Conservation (phyloP, 2,329 filamentous ascomycete species). For the Dactylellina haptotyla region DNA sequence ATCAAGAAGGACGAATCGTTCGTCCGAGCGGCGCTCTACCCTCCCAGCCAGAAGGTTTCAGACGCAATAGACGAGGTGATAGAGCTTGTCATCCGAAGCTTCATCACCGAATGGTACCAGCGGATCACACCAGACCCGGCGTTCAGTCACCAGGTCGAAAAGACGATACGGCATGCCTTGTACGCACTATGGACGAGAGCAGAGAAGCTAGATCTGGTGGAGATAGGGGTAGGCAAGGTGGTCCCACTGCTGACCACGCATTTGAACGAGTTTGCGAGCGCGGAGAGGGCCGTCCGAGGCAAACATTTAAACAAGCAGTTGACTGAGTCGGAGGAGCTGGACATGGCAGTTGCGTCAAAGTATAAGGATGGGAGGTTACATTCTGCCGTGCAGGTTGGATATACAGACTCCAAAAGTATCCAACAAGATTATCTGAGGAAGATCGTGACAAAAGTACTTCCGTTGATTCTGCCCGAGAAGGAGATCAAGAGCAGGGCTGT, state of each 20-base stretch:
- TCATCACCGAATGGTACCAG: slow-evolving; percentile 87
- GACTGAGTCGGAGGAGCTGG: slow-evolving; percentile 95
- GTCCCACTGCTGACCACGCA: slow-evolving; percentile 89
- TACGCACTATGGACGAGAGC: slow-evolving; percentile 76
- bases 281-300: slow-evolving; percentile 85
- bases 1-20: slow-evolving; percentile 55
- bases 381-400: slow-evolving; percentile 81
- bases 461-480: slow-evolving; percentile 76
- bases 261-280: slow-evolving; percentile 88
- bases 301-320: slow-evolving; percentile 87
- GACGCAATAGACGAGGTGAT: slow-evolving; percentile 82
- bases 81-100: slow-evolving; percentile 80
- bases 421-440: slow-evolving; percentile 90
- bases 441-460: slow-evolving; percentile 76
- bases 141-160: slow-evolving; percentile 89
- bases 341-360: slow-evolving; percentile 93
- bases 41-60: slow-evolving; percentile 79
- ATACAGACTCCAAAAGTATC: slow-evolving; percentile 82
- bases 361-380: slow-evolving; percentile 90
- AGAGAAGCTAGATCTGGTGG: slow-evolving; percentile 80
- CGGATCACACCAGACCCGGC: slow-evolving; percentile 81
- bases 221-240: slow-evolving; percentile 80
- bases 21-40: slow-evolving; percentile 70
- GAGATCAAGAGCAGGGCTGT: slow-evolving; percentile 84
- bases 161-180: slow-evolving; percentile 77